A percentile compares a stretch with the other conserved stretches of the same genome.
Conservation (phyloP, 2,329 filamentous ascomycete genomes). For the Cadophora malorum region DNA sequence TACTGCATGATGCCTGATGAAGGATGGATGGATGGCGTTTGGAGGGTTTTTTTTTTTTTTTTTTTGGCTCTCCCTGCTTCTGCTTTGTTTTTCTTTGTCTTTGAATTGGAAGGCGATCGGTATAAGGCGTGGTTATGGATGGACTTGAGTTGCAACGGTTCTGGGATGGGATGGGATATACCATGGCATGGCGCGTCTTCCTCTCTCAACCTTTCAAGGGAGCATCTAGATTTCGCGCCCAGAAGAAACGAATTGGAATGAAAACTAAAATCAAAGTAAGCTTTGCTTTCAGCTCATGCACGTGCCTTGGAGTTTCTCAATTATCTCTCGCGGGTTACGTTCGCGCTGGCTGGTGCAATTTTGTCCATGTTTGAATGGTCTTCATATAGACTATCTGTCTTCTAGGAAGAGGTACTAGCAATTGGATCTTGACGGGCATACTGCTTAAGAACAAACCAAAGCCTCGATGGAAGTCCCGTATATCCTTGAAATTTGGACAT, state of each 20-base stretch:
- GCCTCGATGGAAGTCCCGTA: too few relatives aligned
- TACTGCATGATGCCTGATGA: not conserved
- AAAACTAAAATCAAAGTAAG: not conserved
- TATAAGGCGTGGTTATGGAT: not conserved
- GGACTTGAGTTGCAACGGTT: not conserved
- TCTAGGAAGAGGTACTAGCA: too few relatives aligned
- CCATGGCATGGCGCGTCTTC: not conserved
- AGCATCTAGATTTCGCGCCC: not conserved
- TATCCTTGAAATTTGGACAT: too few relatives aligned
- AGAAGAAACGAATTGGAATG: not conserved
- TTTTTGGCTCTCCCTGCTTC: too few relatives aligned
- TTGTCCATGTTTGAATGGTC: too few relatives aligned
- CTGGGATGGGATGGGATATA: slow-evolving; percentile 13
- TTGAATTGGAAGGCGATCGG: not conserved
- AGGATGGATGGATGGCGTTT: not conserved
- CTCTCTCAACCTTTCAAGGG: not conserved
- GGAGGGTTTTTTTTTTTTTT: not conserved
- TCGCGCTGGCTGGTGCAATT: too few relatives aligned
- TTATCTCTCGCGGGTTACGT: too few relatives aligned
- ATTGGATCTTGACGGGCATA: too few relatives aligned
- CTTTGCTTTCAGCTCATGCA: not conserved
- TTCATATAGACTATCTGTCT: too few relatives aligned
- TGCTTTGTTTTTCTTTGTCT: not conserved
- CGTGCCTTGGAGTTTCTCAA: not conserved
- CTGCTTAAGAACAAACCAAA: too few relatives aligned